A percentile compares a stretch with the other conserved stretches of the same genome.
Evolutionary conservation across 306 rosid species (phyloP).

Genomic region (Senna siamea): DNA sequence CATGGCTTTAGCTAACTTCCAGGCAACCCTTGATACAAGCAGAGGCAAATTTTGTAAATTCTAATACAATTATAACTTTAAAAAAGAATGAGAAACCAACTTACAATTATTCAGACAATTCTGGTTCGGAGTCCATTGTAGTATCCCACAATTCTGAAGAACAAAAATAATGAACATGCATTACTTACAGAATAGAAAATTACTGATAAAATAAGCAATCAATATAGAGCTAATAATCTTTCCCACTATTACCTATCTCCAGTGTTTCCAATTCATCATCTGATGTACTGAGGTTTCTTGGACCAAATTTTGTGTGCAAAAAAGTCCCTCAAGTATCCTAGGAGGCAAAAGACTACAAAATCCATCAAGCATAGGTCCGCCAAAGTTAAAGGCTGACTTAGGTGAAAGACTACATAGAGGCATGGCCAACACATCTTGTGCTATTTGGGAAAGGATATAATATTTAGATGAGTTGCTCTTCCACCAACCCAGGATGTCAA

Average conservation of each 20-base stretch:
- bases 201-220: background rate
- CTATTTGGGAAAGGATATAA: background rate
- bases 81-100: no score
- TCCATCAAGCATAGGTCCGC: background rate
- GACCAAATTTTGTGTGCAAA: background rate
- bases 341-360: background rate
- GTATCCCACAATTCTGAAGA: background rate
- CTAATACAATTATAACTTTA: no score
- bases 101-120: no score
- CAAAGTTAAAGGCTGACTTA: background rate
- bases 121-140: no score
- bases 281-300: background rate
- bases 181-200: background rate
- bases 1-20: no score
- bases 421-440: background rate
- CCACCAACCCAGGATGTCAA: background rate
- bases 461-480: background rate
- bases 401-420: background rate
- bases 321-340: background rate
- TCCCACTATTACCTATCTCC: background rate
- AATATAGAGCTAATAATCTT: background rate
- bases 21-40: no score
- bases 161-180: background rate
- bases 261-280: background rate
- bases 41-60: no score